A percentile compares a stretch with the other conserved stretches of the same genome.
Conservation (phyloP, 805 yeast genomes). For the Candida koratica region DNA sequence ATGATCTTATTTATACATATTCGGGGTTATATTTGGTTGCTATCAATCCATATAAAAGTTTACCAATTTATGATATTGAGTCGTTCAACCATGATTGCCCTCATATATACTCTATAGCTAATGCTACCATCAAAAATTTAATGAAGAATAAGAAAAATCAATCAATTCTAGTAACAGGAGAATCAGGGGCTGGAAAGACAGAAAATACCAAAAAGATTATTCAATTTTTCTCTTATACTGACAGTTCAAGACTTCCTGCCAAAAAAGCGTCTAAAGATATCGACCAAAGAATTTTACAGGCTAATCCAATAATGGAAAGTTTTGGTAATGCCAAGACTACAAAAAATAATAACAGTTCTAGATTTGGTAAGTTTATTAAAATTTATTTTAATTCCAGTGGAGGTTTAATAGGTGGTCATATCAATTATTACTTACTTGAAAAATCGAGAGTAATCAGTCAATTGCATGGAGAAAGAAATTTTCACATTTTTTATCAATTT, state of each 20-base stretch:
- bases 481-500: slow-evolving; percentile 89
- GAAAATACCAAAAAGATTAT: slow-evolving; percentile 94
- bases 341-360: slow-evolving; percentile 87
- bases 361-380: slow-evolving; percentile 94
- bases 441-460: slow-evolving; percentile 88
- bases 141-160: slow-evolving; percentile 70
- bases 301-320: slow-evolving; percentile 92
- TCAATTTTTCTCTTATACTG: slow-evolving; percentile 81
- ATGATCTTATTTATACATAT: slow-evolving; percentile 83
- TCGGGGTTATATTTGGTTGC: slow-evolving; percentile 96
- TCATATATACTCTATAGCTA: slow-evolving; percentile 84
- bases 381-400: slow-evolving; percentile 64
- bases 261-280: slow-evolving; percentile 32
- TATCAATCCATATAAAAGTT: slow-evolving; percentile 78
- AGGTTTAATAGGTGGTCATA: slow-evolving; percentile 79
- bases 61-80: slow-evolving; percentile 64
- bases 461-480: slow-evolving; percentile 75
- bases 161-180: slow-evolving; percentile 95
- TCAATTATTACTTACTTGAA: slow-evolving; percentile 91
- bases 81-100: slow-evolving; percentile 52
- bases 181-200: slow-evolving; percentile 98
- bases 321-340: slow-evolving; percentile 97
- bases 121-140: slow-evolving; percentile 76
- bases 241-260: slow-evolving; percentile 21
- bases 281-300: slow-evolving; percentile 83